phyloP scores from a whole-genome alignment of 768 basidiomycete species.

The Tulasnella calospora region DNA sequence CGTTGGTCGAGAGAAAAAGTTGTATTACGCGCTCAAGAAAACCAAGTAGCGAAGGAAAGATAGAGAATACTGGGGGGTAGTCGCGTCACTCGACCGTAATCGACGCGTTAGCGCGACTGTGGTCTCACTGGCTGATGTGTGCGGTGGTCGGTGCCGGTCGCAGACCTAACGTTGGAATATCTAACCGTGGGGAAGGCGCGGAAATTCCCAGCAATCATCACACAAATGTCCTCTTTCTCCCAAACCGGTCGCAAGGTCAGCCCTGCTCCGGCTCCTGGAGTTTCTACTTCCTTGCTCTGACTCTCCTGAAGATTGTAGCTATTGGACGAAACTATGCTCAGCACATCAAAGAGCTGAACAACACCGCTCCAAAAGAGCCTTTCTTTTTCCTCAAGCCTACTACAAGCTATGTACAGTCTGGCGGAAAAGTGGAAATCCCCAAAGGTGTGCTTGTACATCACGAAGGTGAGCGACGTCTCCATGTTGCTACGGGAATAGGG shows the following conservation, averaged over 20 bases:
- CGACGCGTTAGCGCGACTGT: not conserved
- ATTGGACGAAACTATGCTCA: conserved; percentile 93
- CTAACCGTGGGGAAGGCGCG: not conserved
- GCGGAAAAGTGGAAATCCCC: conserved; percentile 82
- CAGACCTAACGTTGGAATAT: not conserved
- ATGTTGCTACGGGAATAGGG: too few relatives aligned
- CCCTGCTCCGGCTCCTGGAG: not conserved
- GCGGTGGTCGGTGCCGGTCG: not conserved
- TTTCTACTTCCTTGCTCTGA: not conserved
- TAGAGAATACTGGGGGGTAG: not conserved
- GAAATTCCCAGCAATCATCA: conserved; percentile 5
- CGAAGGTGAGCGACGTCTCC: conserved; percentile 57
- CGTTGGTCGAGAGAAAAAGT: not conserved
- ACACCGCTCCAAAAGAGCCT: conserved; percentile 83
- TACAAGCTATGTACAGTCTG: conserved; percentile 71
- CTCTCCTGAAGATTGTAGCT: conserved; percentile 72
- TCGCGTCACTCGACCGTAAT: not conserved
- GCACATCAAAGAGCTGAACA: conserved; percentile 88
- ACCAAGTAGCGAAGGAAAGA: not conserved
- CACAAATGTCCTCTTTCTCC: conserved; percentile 33
- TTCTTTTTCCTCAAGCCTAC: conserved; percentile 99
- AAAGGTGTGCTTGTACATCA: conserved; percentile 78
- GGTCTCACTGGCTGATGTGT: not conserved
- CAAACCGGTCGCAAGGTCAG: conserved; percentile 34
- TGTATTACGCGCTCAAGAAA: not conserved